These are phyloP conservation scores for Penicillium robsamsonii DNA, from an alignment of 495 filamentous ascomycete species.

Conservation along the genomic window DNA sequence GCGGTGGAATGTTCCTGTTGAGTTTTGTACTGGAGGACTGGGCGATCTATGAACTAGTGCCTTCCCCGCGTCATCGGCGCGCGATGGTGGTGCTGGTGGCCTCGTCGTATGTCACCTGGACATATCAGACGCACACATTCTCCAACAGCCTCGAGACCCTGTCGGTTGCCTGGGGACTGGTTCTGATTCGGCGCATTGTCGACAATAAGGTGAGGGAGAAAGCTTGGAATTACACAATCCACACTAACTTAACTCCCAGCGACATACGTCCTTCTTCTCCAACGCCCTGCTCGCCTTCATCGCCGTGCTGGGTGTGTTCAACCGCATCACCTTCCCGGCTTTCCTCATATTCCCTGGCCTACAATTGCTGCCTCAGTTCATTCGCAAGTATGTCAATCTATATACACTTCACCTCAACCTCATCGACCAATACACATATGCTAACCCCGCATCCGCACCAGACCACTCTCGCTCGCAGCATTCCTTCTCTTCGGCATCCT, in stretches of 20 bases:
- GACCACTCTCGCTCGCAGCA: constrained; percentile 65
- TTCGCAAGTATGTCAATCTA: constrained; percentile 61
- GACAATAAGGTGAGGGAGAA: constrained; percentile 61
- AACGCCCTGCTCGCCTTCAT: constrained; percentile 75
- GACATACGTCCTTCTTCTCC: constrained; percentile 70
- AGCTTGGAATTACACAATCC: constrained; percentile 1
- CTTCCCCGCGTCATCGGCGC: constrained; percentile 66
- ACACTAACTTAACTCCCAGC: constrained; percentile 39
- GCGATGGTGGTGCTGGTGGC: constrained; percentile 77
- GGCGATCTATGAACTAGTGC: constrained; percentile 88
- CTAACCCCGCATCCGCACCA: constrained; percentile 32
- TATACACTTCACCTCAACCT: neutral
- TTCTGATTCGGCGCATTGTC: constrained; percentile 80
- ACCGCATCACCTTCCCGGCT: constrained; percentile 94
- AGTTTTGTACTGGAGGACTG: constrained; percentile 97
- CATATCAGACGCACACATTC: constrained; percentile 97
- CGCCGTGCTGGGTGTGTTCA: constrained; percentile 83
- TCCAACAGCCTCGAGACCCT: constrained; percentile 96
- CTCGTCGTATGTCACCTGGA: constrained; percentile 98
- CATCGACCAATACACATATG: constrained; percentile 1
- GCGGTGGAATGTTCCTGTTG: constrained; percentile 83
- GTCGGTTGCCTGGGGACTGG: constrained; percentile 84
- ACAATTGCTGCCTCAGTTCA: constrained; percentile 79
- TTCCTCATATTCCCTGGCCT: constrained; percentile 80
- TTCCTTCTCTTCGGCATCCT: constrained; percentile 58